phyloP scores from a whole-genome alignment of 176 grass and related monocot genomes.

The Musa troglodytarum region DNA sequence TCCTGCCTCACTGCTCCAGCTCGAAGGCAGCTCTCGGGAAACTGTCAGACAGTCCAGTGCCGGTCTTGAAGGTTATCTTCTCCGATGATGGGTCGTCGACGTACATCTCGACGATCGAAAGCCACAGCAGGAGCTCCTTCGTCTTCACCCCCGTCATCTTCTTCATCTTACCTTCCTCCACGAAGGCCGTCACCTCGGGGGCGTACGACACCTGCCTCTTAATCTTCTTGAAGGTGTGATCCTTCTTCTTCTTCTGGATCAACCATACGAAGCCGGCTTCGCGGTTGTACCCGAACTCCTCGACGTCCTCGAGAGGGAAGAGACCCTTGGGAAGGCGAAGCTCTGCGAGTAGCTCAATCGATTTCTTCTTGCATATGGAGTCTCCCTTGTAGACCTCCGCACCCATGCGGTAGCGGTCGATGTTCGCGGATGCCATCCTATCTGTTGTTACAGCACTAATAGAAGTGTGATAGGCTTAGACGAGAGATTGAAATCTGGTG shows the following conservation, averaged over 20 bases:
- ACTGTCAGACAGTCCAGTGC: conserved; percentile 5
- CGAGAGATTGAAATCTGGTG: conserved; percentile 17
- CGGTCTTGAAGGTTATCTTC: conserved; percentile 25
- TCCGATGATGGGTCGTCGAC: not conserved
- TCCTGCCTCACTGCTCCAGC: not conserved
- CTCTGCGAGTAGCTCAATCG: conserved; percentile 11
- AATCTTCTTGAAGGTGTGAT: conserved; percentile 29
- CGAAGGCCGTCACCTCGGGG: conserved; percentile 4
- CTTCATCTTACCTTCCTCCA: conserved; percentile 13
- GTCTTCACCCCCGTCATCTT: conserved; percentile 27
- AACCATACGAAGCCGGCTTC: conserved; percentile 1
- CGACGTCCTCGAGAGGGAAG: conserved; percentile 18
- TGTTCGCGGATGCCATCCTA: conserved; percentile 11
- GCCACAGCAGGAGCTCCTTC: conserved; percentile 24
- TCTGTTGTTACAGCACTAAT: conserved; percentile 3
- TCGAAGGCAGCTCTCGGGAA: not conserved
- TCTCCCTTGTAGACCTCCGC: conserved; percentile 6
- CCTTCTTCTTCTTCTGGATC: conserved; percentile 32
- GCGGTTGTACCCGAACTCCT: conserved; percentile 22
- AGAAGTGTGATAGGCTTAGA: conserved; percentile 19
- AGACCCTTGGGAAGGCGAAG: conserved; percentile 29
- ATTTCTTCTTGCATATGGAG: conserved; percentile 3
- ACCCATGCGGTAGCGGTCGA: not conserved
- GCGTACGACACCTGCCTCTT: conserved; percentile 27
- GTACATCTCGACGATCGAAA: conserved; percentile 21